phyloP scores from a whole-genome alignment of 1,284 basidiomycete species.

The Gymnopus androsaceus region DNA sequence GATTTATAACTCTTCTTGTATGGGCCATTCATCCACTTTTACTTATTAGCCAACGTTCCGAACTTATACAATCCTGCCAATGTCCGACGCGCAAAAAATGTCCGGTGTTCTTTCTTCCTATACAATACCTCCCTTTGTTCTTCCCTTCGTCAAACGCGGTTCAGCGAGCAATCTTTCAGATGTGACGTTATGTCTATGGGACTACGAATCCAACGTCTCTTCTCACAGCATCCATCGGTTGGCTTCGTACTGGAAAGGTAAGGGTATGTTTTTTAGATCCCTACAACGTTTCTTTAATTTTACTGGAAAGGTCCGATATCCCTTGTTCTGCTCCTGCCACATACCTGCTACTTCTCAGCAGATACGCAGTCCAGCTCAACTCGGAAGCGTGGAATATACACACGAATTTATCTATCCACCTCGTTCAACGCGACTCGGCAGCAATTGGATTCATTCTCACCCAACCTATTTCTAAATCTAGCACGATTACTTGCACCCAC shows the following conservation, averaged over 20 bases:
- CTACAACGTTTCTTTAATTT: conserved; percentile 23
- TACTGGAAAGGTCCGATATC: conserved; percentile 51
- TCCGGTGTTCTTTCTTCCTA: conserved; percentile 27
- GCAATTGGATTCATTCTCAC: conserved; percentile 35
- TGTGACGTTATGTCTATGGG: conserved; percentile 58
- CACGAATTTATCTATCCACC: conserved; percentile 49
- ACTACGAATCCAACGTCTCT: conserved; percentile 36
- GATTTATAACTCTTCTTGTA: conserved; percentile 10
- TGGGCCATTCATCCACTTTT: conserved; percentile 21
- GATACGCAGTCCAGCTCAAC: too few relatives aligned
- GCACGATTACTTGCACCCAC: conserved; percentile 61
- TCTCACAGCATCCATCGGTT: conserved; percentile 35
- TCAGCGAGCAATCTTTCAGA: conserved; percentile 17
- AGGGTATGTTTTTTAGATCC: conserved; percentile 26
- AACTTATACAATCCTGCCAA: conserved; percentile 14
- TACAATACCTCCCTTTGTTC: not conserved
- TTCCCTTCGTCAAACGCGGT: not conserved
- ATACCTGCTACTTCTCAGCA: conserved; percentile 26
- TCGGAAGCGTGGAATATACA: conserved; percentile 27
- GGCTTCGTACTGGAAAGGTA: conserved; percentile 53
- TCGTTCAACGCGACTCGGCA: conserved; percentile 40
- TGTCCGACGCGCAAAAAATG: conserved; percentile 28
- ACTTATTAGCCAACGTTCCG: too few relatives aligned
- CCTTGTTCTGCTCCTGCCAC: conserved; percentile 48
- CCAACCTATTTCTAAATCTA: conserved; percentile 63